These are phyloP conservation scores for Microcera coccophila DNA, from an alignment of 2,329 filamentous ascomycete genomes.

Conservation along the genomic window DNA sequence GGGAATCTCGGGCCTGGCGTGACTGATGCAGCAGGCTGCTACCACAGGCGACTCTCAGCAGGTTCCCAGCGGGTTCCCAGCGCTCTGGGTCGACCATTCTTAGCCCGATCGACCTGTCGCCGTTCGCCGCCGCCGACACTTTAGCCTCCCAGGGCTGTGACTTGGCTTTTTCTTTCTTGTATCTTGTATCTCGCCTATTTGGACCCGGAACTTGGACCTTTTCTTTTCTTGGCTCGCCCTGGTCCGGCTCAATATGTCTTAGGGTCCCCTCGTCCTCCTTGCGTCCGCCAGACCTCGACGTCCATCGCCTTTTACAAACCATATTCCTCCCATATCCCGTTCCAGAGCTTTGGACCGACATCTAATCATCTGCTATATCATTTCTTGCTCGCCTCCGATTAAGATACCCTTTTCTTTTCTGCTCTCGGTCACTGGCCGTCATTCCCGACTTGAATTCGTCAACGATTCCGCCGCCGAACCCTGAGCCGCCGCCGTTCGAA, in stretches of 20 bases:
- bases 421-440: no score
- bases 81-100: neutral
- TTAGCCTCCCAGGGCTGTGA: neutral
- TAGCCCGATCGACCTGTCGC: neutral
- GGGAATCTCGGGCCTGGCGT: no score
- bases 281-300: neutral
- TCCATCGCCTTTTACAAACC: neutral
- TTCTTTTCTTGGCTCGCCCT: neutral
- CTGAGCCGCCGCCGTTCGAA: no score
- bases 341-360: no score
- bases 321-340: neutral
- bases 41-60: no score
- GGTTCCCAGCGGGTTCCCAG: neutral
- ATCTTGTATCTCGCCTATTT: no score
- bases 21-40: no score
- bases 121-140: neutral
- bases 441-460: no score
- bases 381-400: no score
- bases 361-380: no score
- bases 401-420: no score
- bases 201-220: neutral
- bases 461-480: no score
- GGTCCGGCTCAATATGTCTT: neutral
- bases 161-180: neutral
- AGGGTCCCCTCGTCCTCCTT: neutral